Base-by-base conservation (phyloP, 495 filamentous ascomycete genomes). In the Penicilliopsis zonata region DNA sequence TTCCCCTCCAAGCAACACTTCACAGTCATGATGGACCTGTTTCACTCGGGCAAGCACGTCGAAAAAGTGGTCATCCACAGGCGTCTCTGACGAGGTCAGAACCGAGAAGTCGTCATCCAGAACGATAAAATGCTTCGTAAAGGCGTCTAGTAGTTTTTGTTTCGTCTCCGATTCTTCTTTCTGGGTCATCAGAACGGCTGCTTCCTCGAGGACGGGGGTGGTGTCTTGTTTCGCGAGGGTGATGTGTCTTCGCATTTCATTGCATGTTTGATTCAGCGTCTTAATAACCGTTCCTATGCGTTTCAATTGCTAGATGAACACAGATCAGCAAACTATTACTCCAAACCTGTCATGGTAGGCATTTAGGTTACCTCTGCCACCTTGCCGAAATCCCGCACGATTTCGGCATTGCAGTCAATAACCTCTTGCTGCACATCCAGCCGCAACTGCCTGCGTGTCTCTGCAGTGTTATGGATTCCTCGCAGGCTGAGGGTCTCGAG, bases 351-450 rank as follows among this genome's bases (percentile, higher is more conserved):
- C 21, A 13, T 31, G 3, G n/a, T n/a, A n/a, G n/a, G n/a, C n/a
- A n/a, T n/a, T n/a, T n/a, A n/a, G n/a, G 51, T 54, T 52, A 93
- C 85, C 74, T 92, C 83, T 26, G 87, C 85, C 24, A 99, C 86
- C 40, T 78, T 71, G 16, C 85, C 82, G 60, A 96, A 96, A 47
- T 94, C 88, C 33, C 69, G 61, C 30, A 99, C 76, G 35, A 99
- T 83, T 35, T 86, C 78, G 19, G 78, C 86, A 76, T 96, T 95
- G 57, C 84, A 83, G 37, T 88, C 74, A 28, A 95, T 84, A 19
- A 95, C 81, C 52, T 96, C 86, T 44, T 82, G 86, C 53, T 96
- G 86, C 2, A 92, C 69, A 55, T 94, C 81, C 1, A 93, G 57
- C 18, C 86, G 72, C 9, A 96, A 56, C 41, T 80, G 77, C 18